Conservation (phyloP, 805 yeast species). For the Pichia nanzhaoensis region DNA sequence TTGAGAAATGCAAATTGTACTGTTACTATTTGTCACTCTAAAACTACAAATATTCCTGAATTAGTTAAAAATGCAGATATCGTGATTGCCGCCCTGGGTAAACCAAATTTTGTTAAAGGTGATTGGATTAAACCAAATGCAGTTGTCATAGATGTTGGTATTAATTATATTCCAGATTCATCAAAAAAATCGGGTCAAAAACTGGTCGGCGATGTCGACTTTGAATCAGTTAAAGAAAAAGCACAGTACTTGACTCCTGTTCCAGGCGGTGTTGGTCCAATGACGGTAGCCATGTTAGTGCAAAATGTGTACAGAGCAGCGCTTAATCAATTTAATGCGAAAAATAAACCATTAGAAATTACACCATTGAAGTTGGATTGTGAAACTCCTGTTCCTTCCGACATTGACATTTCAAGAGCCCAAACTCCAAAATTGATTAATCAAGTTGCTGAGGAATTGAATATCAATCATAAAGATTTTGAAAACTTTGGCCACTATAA, state of each 20-base stretch:
- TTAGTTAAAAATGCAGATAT: slow-evolving; percentile 60
- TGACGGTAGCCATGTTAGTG: slow-evolving; percentile 81
- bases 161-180: slow-evolving; percentile 63
- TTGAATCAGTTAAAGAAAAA: slow-evolving; percentile 43
- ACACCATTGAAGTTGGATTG: slow-evolving; percentile 53
- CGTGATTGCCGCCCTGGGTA: slow-evolving; percentile 73
- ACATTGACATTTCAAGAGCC: slow-evolving; percentile 68
- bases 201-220: slow-evolving; percentile 76
- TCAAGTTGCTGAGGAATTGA: slow-evolving; percentile 63
- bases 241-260: slow-evolving; percentile 76
- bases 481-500: slow-evolving; percentile 72
- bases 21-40: slow-evolving; percentile 69
- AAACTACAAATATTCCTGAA: slow-evolving; percentile 43
- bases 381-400: slow-evolving; percentile 70
- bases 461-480: slow-evolving; percentile 58
- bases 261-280: slow-evolving; percentile 90
- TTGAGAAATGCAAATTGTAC: slow-evolving; percentile 68
- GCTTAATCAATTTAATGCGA: slow-evolving; percentile 32
- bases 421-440: slow-evolving; percentile 67
- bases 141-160: slow-evolving; percentile 77
- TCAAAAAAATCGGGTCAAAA: slow-evolving; percentile 61
- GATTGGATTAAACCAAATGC: slow-evolving; percentile 67
- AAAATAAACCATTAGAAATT: slow-evolving; percentile 31
- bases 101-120: slow-evolving; percentile 62
- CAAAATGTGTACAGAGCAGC: slow-evolving; percentile 69